A percentile compares a stretch with the other conserved stretches of the same genome.
Evolutionary conservation across 2,329 filamentous ascomycete genomes (phyloP).

Genomic region (Didymella glomerata): DNA sequence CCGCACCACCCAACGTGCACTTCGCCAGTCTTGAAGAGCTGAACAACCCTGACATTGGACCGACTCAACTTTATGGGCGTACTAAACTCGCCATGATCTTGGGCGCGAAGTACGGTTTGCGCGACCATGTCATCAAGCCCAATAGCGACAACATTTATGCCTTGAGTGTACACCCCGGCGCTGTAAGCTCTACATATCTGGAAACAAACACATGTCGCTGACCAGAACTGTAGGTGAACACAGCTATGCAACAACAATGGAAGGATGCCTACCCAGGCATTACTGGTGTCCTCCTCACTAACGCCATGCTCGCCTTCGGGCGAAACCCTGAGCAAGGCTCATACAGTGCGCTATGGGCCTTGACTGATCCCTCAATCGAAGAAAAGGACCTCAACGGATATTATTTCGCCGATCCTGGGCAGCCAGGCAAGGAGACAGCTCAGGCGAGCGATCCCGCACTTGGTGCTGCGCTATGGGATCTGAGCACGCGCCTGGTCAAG

Average conservation of each 20-base stretch:
- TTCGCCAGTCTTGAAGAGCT: not conserved
- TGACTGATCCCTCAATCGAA: slow-evolving; percentile 54
- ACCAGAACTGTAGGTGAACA: not conserved
- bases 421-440: slow-evolving; percentile 51
- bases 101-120: slow-evolving; percentile 54
- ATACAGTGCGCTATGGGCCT: slow-evolving; percentile 54
- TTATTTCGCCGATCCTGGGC: slow-evolving; percentile 53
- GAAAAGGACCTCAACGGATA: slow-evolving; percentile 55
- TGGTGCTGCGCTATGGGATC: slow-evolving; percentile 52
- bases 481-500: slow-evolving; percentile 53
- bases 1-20: not conserved
- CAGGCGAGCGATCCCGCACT: slow-evolving; percentile 54
- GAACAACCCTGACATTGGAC: not conserved
- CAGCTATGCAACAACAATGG: slow-evolving; percentile 49
- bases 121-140: slow-evolving; percentile 54
- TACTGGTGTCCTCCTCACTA: slow-evolving; percentile 51
- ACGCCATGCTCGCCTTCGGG: slow-evolving; percentile 47
- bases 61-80: not conserved
- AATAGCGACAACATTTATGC: slow-evolving; percentile 55
- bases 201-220: slow-evolving; percentile 31
- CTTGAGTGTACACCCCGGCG: slow-evolving; percentile 54
- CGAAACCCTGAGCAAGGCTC: slow-evolving; percentile 55
- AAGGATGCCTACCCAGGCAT: slow-evolving; percentile 57
- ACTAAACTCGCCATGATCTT: slow-evolving; percentile 42
- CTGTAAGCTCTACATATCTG: slow-evolving; percentile 38